phyloP scores from a whole-genome alignment of 345 rosid genomes.

The Hevea brasiliensis region DNA sequence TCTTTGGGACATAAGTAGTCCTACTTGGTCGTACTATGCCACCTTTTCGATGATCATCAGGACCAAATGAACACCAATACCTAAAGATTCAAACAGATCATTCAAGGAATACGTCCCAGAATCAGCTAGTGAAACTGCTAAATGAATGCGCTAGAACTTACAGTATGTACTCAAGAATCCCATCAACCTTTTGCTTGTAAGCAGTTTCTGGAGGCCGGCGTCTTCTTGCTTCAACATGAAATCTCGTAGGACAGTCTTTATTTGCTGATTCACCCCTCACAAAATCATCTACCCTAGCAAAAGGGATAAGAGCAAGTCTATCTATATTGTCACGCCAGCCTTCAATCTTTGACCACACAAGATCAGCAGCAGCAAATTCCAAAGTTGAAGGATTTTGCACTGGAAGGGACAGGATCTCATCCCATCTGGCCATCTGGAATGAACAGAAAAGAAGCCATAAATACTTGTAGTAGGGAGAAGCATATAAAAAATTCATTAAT shows the following conservation, averaged over 20 bases:
- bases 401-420: constrained; percentile 83
- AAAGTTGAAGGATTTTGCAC: constrained; percentile 79
- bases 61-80: constrained; percentile 99
- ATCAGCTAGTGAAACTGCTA: constrained; percentile 5
- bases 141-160: constrained; percentile 44
- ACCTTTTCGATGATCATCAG: constrained; percentile 91
- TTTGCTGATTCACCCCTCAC: constrained; percentile 84
- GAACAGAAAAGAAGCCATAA: neutral
- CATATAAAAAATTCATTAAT: neutral
- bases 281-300: constrained; percentile 87
- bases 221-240: constrained; percentile 94
- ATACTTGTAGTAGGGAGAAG: neutral
- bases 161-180: constrained; percentile 91
- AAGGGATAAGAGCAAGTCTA: constrained; percentile 87
- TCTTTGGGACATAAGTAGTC: constrained; percentile 72
- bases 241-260: constrained; percentile 85
- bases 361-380: constrained; percentile 73
- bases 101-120: neutral
- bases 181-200: constrained; percentile 91
- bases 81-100: constrained; percentile 40
- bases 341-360: constrained; percentile 94
- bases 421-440: constrained; percentile 96
- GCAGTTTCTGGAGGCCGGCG: constrained; percentile 49
- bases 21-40: constrained; percentile 85
- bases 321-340: constrained; percentile 93